Evolutionary conservation across 495 filamentous ascomycete species (phyloP).

Genomic region (Astrothelium macrocarpum): DNA sequence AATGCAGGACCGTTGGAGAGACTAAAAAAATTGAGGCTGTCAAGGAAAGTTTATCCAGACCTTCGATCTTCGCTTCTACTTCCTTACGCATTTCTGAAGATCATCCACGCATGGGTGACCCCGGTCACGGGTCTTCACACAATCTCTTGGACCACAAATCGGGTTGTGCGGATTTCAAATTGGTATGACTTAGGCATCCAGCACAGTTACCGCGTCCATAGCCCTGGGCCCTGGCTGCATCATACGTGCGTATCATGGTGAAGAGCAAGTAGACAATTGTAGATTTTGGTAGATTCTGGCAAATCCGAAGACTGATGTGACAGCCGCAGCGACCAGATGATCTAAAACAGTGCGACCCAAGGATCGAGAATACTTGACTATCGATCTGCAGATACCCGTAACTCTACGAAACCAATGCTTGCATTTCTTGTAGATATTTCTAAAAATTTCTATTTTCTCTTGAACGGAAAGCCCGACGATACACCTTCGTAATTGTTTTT

Average conservation of each 20-base stretch:
- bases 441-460: neutral
- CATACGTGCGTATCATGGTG: neutral
- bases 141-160: neutral
- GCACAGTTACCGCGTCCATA: neutral
- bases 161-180: neutral
- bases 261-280: neutral
- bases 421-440: neutral
- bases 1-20: constrained; percentile 6
- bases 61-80: neutral
- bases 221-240: neutral
- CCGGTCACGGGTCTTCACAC: neutral
- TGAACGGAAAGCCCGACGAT: neutral
- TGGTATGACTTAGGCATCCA: neutral
- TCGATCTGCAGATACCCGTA: neutral
- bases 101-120: neutral
- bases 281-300: neutral
- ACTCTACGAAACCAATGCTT: neutral
- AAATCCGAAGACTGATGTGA: neutral
- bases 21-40: constrained; percentile 1
- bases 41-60: neutral
- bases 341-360: neutral
- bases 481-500: neutral
- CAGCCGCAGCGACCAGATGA: neutral
- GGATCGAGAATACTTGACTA: neutral
- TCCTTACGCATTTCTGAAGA: neutral